phyloP scores from a whole-genome alignment of 495 filamentous ascomycete species.

The Daldinia bambusicola region DNA sequence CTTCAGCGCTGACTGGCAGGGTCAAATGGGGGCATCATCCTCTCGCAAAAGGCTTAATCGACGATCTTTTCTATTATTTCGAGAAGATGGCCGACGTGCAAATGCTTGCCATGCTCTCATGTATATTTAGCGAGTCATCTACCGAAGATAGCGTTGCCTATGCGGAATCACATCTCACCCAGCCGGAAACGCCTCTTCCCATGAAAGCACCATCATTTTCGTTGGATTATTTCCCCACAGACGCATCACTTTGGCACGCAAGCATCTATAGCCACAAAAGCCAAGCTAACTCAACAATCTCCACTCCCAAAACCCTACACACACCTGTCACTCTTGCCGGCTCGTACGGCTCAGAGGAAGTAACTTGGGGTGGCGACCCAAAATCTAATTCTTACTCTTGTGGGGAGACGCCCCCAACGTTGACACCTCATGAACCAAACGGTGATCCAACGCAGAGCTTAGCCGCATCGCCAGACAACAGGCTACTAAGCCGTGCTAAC shows the following conservation, averaged over 20 bases:
- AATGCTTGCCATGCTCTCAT: constrained; percentile 95
- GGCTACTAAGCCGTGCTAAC: constrained; percentile 60
- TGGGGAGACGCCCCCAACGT: constrained; percentile 74
- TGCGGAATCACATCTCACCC: constrained; percentile 56
- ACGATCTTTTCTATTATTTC: constrained; percentile 76
- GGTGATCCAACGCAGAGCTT: constrained; percentile 64
- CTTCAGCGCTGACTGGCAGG: constrained; percentile 60
- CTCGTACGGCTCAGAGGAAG: constrained; percentile 68
- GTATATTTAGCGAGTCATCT: constrained; percentile 78
- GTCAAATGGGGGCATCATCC: constrained; percentile 90
- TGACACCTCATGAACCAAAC: constrained; percentile 49
- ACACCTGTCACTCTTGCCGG: constrained; percentile 67
- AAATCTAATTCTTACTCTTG: constrained; percentile 64
- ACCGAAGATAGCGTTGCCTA: constrained; percentile 60
- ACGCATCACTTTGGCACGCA: constrained; percentile 65
- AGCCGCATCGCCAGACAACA: constrained; percentile 77
- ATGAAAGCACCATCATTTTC: constrained; percentile 74
- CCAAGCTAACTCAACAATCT: constrained; percentile 60
- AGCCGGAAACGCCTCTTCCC: constrained; percentile 66
- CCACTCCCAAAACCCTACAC: constrained; percentile 69
- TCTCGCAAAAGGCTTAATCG: constrained; percentile 79
- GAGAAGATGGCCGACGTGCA: constrained; percentile 84
- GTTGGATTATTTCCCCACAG: constrained; percentile 73
- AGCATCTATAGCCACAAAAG: constrained; percentile 46
- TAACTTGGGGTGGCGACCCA: constrained; percentile 60